Base-by-base conservation (phyloP, 2,329 filamentous ascomycete species). In the Aureobasidium lini region DNA sequence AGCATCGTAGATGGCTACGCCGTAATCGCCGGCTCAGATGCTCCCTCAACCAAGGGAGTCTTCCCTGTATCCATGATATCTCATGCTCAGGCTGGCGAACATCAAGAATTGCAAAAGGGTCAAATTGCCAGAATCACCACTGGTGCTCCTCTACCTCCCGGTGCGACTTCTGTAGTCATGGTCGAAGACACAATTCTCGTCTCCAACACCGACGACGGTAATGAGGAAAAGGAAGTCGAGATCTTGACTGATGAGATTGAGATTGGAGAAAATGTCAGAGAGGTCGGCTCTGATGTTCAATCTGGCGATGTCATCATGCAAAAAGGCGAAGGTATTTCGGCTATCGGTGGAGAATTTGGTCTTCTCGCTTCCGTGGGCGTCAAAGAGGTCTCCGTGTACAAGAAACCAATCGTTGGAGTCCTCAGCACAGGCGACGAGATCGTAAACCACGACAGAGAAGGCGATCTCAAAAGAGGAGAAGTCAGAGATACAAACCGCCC, bases 1-100 rank as follows among this genome's bases (percentile, higher is more conserved):
- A 97, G 93, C 69, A 97, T 96, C 42, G 94, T 99, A 0, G 94
- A 99, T 71, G 94, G 94, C 1, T 99, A 99, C 69, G 94, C 94
- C 2, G 83, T 95, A 0, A 84, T 92, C 39, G 86, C 84, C 4
- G 59, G 72, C 67, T 11, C 70, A 67, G 78, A 84, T 42, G 84
- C 81, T 1, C 70, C 70, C 0, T 84, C 81, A 50, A 82, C 89
- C 50, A 89, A 87, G 66, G 92, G 93, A 0, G 75, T 86, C 0
- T 97, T 94, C 68, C 91, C 93, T 0, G 93, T 99, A 13, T 85
- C 87, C 0, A 87, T 89, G 0, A 81, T 97, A 11, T 95, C 91
- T 0, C 91, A 96, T 70, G 94, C 94, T 10, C 83, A 90, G 15
- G 84, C 90, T 0, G 83, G 86, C 0, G 83, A 88, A 32, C 81